A percentile compares a stretch with the other conserved stretches of the same genome.
Conservation (phyloP, 257 asterid genomes). For the Primulina tabacum region DNA sequence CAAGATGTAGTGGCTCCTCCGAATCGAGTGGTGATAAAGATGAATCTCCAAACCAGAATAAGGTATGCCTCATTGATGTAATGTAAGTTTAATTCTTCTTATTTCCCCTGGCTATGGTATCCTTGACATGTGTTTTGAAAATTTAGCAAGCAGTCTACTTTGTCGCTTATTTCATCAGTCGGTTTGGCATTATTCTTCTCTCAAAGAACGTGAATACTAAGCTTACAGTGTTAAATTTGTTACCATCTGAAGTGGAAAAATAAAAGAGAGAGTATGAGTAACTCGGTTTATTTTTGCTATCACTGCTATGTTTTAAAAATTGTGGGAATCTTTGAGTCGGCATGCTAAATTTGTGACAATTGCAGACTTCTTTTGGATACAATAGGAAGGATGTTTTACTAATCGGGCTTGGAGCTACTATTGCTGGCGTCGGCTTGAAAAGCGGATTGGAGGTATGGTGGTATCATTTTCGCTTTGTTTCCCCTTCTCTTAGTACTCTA, state of each 20-base stretch:
- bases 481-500: neutral
- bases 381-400: conserved; percentile 90
- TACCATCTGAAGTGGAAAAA: conserved; percentile 10
- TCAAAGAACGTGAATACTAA: neutral
- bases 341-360: conserved; percentile 15
- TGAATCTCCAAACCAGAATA: conserved; percentile 44
- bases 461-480: neutral
- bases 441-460: conserved; percentile 79
- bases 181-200: neutral
- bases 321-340: conserved; percentile 1
- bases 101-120: neutral
- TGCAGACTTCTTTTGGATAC: conserved; percentile 88
- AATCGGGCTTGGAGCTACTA: conserved; percentile 77
- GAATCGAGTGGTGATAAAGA: conserved; percentile 39
- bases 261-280: neutral
- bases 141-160: conserved; percentile 12
- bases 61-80: conserved; percentile 38
- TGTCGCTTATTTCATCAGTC: neutral
- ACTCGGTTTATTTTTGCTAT: neutral
- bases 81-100: neutral
- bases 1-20: conserved; percentile 56
- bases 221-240: conserved; percentile 13
- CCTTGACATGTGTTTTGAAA: neutral
- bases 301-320: neutral
- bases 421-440: conserved; percentile 63